A percentile compares a stretch with the other conserved stretches of the same genome.
Conservation (phyloP, 2,329 filamentous ascomycete species). For the Ustilaginoidea virens region DNA sequence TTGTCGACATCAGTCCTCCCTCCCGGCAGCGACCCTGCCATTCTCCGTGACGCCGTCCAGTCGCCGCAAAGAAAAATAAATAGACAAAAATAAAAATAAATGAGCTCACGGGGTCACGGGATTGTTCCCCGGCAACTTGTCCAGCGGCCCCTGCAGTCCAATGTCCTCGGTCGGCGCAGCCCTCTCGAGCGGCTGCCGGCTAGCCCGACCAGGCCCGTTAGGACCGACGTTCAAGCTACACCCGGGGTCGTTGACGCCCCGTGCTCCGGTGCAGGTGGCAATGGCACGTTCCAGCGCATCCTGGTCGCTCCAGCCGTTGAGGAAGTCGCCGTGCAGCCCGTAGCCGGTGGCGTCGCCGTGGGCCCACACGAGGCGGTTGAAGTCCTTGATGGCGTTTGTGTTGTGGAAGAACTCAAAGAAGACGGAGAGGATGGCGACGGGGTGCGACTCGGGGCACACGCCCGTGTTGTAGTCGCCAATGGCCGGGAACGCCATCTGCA, state of each 20-base stretch:
- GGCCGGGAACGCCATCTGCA: constrained; percentile 14
- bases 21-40: too few species aligned
- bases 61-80: too few species aligned
- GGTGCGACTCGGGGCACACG: constrained; percentile 24
- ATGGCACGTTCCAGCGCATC: constrained; percentile 11
- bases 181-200: constrained; percentile 7
- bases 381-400: constrained; percentile 14
- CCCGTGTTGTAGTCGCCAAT: constrained; percentile 14
- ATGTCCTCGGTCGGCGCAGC: constrained; percentile 11
- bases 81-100: too few species aligned
- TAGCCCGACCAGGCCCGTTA: constrained; percentile 10
- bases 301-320: constrained; percentile 16
- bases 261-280: constrained; percentile 11
- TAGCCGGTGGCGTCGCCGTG: constrained; percentile 14
- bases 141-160: constrained; percentile 10
- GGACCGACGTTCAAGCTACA: constrained; percentile 13
- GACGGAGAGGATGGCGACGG: constrained; percentile 26
- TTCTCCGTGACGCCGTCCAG: too few species aligned
- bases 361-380: constrained; percentile 13
- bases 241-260: constrained; percentile 9
- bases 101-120: too few species aligned
- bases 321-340: constrained; percentile 14
- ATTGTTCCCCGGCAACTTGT: constrained; percentile 13
- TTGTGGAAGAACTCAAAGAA: constrained; percentile 32
- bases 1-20: too few species aligned